Evolutionary conservation across 129 eudicot genomes (phyloP).

Genomic region (carrot (Daucus carota)): DNA sequence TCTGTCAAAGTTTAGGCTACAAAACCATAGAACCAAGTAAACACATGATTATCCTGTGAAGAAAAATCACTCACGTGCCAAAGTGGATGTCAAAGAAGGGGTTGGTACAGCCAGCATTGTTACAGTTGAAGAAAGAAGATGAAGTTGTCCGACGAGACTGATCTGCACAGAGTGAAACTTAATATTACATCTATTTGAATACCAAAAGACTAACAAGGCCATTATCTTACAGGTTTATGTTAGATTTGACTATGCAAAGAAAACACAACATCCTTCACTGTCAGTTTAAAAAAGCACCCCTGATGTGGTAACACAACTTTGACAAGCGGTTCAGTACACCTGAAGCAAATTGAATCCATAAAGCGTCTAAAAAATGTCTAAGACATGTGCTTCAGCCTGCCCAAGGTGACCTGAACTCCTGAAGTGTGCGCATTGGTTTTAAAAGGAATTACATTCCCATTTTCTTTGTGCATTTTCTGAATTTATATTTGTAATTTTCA

Average conservation of each 20-base stretch:
- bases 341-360: neutral
- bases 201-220: neutral
- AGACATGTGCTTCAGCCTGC: neutral
- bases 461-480: neutral
- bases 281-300: neutral
- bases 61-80: slow-evolving; percentile 63
- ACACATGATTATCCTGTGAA: neutral
- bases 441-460: neutral
- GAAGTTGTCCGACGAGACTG: slow-evolving; percentile 84
- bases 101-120: slow-evolving; percentile 95
- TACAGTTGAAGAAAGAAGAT: slow-evolving; percentile 80
- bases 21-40: slow-evolving; percentile 12
- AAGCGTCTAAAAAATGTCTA: neutral
- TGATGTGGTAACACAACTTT: neutral
- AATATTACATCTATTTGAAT: neutral
- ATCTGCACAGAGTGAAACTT: slow-evolving; percentile 38
- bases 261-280: neutral
- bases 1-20: slow-evolving; percentile 10
- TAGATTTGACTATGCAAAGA: neutral
- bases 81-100: slow-evolving; percentile 91
- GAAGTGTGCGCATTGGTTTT: neutral
- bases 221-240: neutral
- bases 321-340: neutral
- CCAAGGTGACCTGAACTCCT: neutral
- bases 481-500: neutral